These are phyloP conservation scores for Seminavis robusta DNA, from an alignment of 108 stramenopile genomes.

Conservation along the genomic window DNA sequence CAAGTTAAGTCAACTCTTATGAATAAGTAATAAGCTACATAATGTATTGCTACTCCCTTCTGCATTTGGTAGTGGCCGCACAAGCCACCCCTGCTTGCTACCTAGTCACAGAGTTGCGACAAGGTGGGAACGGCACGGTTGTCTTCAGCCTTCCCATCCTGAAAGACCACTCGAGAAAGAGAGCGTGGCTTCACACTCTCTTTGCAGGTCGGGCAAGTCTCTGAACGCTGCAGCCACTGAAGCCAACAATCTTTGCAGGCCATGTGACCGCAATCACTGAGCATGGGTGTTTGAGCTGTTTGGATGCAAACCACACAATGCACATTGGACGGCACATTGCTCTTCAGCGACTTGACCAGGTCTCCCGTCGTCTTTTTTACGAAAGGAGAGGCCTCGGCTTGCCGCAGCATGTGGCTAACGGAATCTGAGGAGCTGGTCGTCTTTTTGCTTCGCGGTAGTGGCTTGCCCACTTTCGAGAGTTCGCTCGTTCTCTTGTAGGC, in stretches of 20 bases:
- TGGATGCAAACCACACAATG: constrained; percentile 52
- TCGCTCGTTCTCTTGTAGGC: neutral
- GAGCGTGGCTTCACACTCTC: constrained; percentile 23
- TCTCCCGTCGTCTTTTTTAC: neutral
- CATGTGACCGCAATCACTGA: constrained; percentile 60
- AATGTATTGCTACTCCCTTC: too few species aligned
- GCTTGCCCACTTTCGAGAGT: neutral
- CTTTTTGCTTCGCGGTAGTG: neutral
- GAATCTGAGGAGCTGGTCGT: neutral
- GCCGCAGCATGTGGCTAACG: neutral
- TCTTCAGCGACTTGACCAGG: constrained; percentile 16
- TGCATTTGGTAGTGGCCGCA: too few species aligned
- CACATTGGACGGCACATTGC: constrained; percentile 49
- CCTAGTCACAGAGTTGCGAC: too few species aligned
- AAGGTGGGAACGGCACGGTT: constrained; percentile 25
- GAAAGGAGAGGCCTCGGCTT: neutral
- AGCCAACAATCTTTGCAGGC: constrained; percentile 60
- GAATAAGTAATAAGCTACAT: too few species aligned
- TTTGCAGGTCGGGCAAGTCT: constrained; percentile 65
- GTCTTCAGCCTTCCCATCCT: constrained; percentile 16
- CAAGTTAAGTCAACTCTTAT: too few species aligned
- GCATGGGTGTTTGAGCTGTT: constrained; percentile 32
- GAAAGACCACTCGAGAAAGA: constrained; percentile 44
- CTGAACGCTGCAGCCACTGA: constrained; percentile 54
- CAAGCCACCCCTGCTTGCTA: too few species aligned